Evolutionary conservation across 176 grass and related monocot species (phyloP).

Genomic region (Cenchrus fungigraminus): DNA sequence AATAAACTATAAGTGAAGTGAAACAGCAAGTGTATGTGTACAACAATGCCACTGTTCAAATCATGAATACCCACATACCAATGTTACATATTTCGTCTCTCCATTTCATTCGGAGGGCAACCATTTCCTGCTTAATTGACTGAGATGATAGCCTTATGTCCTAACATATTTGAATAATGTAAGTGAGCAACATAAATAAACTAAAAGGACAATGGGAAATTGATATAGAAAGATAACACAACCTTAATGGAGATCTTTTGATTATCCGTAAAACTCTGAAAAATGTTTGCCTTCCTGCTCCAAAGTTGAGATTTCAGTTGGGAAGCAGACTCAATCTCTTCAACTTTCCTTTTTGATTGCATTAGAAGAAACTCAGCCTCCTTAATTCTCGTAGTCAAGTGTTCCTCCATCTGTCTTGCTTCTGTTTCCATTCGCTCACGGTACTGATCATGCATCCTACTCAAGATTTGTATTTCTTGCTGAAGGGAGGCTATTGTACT

Average conservation of each 20-base stretch:
- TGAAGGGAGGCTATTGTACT: constrained; percentile 62
- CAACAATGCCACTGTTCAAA: constrained; percentile 8
- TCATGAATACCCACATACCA: constrained; percentile 47
- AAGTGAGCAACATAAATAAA: constrained; percentile 31
- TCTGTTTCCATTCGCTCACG: constrained; percentile 58
- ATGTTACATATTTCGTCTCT: constrained; percentile 81
- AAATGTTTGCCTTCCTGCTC: constrained; percentile 79
- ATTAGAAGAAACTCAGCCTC: constrained; percentile 74
- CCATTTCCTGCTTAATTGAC: constrained; percentile 80
- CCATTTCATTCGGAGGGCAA: constrained; percentile 77
- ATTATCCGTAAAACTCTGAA: constrained; percentile 62
- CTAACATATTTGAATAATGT: constrained; percentile 52
- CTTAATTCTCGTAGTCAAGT: constrained; percentile 62
- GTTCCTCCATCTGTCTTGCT: constrained; percentile 66
- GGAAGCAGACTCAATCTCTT: constrained; percentile 73
- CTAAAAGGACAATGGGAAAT: constrained; percentile 26
- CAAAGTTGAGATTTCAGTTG: constrained; percentile 75
- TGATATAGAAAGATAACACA: constrained; percentile 27
- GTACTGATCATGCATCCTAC: constrained; percentile 66
- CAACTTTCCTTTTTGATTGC: constrained; percentile 70
- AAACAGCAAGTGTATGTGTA: constrained; percentile 8
- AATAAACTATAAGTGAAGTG: not conserved
- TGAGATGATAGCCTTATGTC: constrained; percentile 81
- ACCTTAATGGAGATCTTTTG: constrained; percentile 71
- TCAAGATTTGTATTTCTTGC: constrained; percentile 75